Percentiles rank a stretch among this genome's conserved stretches.
Evolutionary conservation across 2,329 filamentous ascomycete species (phyloP).

Genomic region (Neonectria punicea): DNA sequence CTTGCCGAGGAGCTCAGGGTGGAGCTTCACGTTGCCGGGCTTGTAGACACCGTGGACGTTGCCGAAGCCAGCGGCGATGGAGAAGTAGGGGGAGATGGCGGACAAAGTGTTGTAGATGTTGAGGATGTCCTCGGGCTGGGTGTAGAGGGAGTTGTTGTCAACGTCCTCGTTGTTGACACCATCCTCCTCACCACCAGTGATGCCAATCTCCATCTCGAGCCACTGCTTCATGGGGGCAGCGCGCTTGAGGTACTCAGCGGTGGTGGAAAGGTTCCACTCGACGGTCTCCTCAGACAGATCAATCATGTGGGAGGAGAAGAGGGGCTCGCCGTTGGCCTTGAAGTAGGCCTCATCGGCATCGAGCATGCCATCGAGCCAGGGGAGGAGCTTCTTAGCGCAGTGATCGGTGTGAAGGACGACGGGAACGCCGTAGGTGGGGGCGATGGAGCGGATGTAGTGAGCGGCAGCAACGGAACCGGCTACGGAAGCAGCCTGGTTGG

Average conservation of each 20-base stretch:
- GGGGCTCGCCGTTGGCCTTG: constrained; percentile 90
- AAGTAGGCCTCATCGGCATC: constrained; percentile 95
- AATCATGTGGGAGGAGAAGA: constrained; percentile 99
- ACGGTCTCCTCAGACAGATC: constrained; percentile 94
- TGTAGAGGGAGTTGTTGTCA: constrained; percentile 97
- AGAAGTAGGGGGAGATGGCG: constrained; percentile 94
- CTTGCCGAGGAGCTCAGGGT: constrained; percentile 95
- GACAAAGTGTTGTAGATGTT: constrained; percentile 88
- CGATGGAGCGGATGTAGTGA: constrained; percentile 91
- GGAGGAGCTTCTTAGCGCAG: constrained; percentile 99
- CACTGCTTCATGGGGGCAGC: constrained; percentile 97
- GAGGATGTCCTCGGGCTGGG: constrained; percentile 96
- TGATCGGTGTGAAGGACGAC: constrained; percentile 97
- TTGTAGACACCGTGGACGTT: constrained; percentile 99
- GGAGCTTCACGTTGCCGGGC: constrained; percentile 95
- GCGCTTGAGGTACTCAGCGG: constrained; percentile 91
- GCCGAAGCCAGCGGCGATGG: constrained; percentile 96
- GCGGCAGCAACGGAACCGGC: constrained; percentile 88
- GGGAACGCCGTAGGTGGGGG: constrained; percentile 87
- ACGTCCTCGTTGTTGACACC: constrained; percentile 99
- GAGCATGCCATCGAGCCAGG: constrained; percentile 96
- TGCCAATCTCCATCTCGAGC: constrained; percentile 92
- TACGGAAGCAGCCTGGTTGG: constrained; percentile 86
- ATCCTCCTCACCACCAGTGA: constrained; percentile 97
- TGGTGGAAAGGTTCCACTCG: constrained; percentile 91